Evolutionary conservation across 495 filamentous ascomycete genomes (phyloP).

Genomic region (Daldinia decipiens): DNA sequence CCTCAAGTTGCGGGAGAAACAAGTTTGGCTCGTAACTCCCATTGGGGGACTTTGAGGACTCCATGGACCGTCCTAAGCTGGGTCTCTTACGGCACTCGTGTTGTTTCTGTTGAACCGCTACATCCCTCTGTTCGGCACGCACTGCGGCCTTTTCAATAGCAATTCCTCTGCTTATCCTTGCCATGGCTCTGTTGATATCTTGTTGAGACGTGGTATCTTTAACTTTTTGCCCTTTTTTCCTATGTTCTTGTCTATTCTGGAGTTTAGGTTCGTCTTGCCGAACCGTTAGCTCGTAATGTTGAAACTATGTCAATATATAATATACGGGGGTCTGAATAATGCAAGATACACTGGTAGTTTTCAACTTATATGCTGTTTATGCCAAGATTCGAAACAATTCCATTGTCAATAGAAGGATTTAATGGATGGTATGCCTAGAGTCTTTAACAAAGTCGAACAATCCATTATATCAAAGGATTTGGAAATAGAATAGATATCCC

Average conservation of each 20-base stretch:
- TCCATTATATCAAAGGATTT: neutral
- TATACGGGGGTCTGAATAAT: neutral
- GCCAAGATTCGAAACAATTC: neutral
- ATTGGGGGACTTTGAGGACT: neutral
- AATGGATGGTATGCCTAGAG: neutral
- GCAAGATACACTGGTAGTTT: neutral
- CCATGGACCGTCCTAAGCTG: neutral
- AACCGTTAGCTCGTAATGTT: neutral
- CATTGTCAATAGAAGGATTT: neutral
- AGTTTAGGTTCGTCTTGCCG: neutral
- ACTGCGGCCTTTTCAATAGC: slow-evolving; percentile 25
- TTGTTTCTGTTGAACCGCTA: neutral
- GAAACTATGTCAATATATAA: neutral
- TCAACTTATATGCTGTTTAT: neutral
- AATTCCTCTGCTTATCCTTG: slow-evolving; percentile 7
- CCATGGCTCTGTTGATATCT: neutral
- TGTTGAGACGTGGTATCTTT: too few relatives aligned
- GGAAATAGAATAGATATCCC: neutral
- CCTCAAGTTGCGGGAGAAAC: neutral
- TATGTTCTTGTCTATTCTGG: too few relatives aligned
- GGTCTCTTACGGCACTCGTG: slow-evolving; percentile 1
- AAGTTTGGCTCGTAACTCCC: neutral
- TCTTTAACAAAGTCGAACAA: neutral
- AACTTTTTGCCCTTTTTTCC: too few relatives aligned
- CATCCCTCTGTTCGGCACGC: slow-evolving; percentile 9